These are phyloP conservation scores for Plasmodium malariae DNA, from an alignment of 169 alveolate genomes.

Conservation along the genomic window DNA sequence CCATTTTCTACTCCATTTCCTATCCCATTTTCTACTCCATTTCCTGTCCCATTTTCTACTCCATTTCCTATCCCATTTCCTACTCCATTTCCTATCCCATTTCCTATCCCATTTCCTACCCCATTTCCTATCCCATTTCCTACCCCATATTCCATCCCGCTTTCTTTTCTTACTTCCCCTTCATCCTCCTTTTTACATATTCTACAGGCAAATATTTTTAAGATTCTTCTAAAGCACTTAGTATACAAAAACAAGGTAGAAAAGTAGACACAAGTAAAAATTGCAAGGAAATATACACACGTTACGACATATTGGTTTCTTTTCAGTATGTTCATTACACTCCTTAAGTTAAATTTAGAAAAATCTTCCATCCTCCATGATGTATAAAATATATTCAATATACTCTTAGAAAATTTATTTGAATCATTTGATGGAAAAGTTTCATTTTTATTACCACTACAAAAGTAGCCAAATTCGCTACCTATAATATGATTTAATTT, in stretches of 20 bases:
- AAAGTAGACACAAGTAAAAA: slow-evolving; percentile 21
- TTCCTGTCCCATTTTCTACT: too few species aligned
- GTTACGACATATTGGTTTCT: slow-evolving; percentile 37
- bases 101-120: background rate
- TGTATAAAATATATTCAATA: slow-evolving; percentile 3
- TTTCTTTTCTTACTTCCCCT: background rate
- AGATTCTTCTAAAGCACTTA: slow-evolving; percentile 5
- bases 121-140: background rate
- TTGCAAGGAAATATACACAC: slow-evolving; percentile 11
- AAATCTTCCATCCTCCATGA: slow-evolving; percentile 72
- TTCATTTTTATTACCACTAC: background rate
- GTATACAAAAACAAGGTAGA: slow-evolving; percentile 19
- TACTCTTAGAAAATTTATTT: slow-evolving; percentile 4
- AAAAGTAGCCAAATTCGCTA: slow-evolving; percentile 23
- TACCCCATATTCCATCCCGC: too few species aligned
- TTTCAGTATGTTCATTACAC: background rate
- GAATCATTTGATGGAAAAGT: background rate
- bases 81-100: background rate
- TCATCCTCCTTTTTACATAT: background rate
- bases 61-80: too few species aligned
- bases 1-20: too few species aligned
- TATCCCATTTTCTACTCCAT: too few species aligned
- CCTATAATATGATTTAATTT: background rate
- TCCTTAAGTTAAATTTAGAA: background rate
- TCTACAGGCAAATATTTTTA: slow-evolving; percentile 1